phyloP scores from a whole-genome alignment of 495 filamentous ascomycete genomes.

The Aspergillus baeticus region DNA sequence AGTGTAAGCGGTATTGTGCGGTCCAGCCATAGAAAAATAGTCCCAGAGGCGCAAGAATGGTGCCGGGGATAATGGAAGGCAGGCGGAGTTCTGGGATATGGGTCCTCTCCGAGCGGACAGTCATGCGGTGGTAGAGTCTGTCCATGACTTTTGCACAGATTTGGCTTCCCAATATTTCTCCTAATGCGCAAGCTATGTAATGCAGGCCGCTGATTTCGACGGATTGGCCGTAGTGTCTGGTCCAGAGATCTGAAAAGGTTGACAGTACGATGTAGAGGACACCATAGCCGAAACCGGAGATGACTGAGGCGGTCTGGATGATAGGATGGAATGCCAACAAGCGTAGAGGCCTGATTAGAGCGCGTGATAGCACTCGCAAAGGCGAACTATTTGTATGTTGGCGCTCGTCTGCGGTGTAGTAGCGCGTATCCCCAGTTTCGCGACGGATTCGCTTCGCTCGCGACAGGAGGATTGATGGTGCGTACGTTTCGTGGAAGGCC shows the following conservation, averaged over 20 bases:
- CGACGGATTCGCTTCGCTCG: not conserved
- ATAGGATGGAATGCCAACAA: slow-evolving; percentile 52
- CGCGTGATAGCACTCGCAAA: not conserved
- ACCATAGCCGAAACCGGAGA: slow-evolving; percentile 62
- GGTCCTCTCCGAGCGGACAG: slow-evolving; percentile 49
- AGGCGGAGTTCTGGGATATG: slow-evolving; percentile 52
- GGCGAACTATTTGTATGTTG: not conserved
- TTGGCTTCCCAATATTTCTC: slow-evolving; percentile 61
- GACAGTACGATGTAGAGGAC: slow-evolving; percentile 65
- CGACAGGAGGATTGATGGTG: not conserved
- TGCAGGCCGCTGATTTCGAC: slow-evolving; percentile 63
- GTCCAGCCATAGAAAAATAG: slow-evolving; percentile 68
- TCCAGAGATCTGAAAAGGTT: slow-evolving; percentile 62
- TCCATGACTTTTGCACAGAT: slow-evolving; percentile 60
- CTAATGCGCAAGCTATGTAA: slow-evolving; percentile 63
- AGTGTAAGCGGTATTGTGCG: slow-evolving; percentile 44
- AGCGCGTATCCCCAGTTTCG: not conserved
- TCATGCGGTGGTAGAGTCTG: slow-evolving; percentile 58
- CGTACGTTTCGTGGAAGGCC: not conserved
- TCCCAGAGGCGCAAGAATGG: slow-evolving; percentile 53
- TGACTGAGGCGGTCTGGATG: slow-evolving; percentile 50
- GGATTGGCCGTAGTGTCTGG: slow-evolving; percentile 52
- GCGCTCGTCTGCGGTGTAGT: not conserved
- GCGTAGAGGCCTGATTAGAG: slow-evolving; percentile 44
- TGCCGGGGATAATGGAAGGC: slow-evolving; percentile 53